Evolutionary conservation across 179 eudicot genomes (phyloP).

Genomic region (Carnegiea gigantea): DNA sequence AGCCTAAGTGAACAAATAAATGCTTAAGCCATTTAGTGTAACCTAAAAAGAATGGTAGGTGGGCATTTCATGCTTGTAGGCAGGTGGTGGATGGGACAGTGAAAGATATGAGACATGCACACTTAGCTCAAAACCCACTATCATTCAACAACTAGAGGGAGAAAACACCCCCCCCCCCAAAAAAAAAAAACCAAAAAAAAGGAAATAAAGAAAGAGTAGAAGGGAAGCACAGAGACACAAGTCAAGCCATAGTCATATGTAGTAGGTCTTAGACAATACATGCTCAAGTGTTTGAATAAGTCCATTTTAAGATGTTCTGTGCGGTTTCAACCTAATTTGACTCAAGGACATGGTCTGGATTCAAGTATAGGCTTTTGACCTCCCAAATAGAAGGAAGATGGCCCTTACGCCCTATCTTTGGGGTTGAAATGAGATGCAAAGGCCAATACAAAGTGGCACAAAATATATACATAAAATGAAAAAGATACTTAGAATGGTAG

Average conservation of each 20-base stretch:
- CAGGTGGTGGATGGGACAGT: conserved; percentile 2
- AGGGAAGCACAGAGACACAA: no score
- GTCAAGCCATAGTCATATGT: background rate
- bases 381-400: no score
- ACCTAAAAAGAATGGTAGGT: conserved; percentile 1
- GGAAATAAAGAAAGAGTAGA: no score
- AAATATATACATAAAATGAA: background rate
- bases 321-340: background rate
- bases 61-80: background rate
- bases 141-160: no score
- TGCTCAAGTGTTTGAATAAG: background rate
- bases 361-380: background rate
- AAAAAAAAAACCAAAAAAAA: background rate
- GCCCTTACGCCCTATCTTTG: background rate
- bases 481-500: background rate
- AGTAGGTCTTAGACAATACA: background rate
- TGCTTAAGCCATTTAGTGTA: no score
- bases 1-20: background rate
- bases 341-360: background rate
- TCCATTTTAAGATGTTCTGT: background rate
- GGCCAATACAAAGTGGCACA: background rate
- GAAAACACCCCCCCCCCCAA: background rate
- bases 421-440: background rate
- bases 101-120: background rate
- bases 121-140: background rate